These are phyloP conservation scores for Musa troglodytarum DNA, from an alignment of 176 grass and related monocot genomes.

Conservation along the genomic window DNA sequence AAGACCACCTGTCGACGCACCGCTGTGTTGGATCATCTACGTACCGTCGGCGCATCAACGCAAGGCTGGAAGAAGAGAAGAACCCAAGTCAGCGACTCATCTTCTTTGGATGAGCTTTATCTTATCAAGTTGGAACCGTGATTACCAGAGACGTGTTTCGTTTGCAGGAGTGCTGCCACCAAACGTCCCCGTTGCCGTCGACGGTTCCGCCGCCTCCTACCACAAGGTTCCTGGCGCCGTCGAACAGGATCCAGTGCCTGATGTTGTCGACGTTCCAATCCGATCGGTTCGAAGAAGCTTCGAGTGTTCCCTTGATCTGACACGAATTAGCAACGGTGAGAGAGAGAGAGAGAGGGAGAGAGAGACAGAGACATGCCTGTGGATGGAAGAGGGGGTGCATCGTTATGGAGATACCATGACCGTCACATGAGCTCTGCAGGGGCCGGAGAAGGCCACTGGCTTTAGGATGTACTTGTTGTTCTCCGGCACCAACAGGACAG, in stretches of 20 bases:
- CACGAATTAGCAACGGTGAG: not conserved
- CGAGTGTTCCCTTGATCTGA: constrained; percentile 57
- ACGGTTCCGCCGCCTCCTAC: constrained; percentile 53
- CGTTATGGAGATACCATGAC: constrained; percentile 35
- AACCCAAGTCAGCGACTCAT: not conserved
- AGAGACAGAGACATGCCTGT: not conserved
- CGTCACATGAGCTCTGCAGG: constrained; percentile 45
- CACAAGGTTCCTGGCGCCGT: constrained; percentile 18
- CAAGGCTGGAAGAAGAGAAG: constrained; percentile 33
- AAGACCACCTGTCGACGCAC: too few species aligned
- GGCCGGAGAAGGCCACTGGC: constrained; percentile 50
- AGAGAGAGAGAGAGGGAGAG: too few species aligned
- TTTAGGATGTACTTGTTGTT: constrained; percentile 42
- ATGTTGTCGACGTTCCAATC: constrained; percentile 22
- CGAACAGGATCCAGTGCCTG: constrained; percentile 54
- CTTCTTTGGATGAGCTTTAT: not conserved
- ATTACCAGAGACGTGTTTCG: constrained; percentile 43
- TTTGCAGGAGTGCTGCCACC: constrained; percentile 79
- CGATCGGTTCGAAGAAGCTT: constrained; percentile 51
- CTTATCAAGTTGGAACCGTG: not conserved
- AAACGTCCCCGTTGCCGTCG: constrained; percentile 52
- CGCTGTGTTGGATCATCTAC: not conserved
- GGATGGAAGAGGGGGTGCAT: too few species aligned
- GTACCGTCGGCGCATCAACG: constrained; percentile 56
- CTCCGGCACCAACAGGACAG: constrained; percentile 24